Percentiles rank a stretch among this genome's conserved stretches.
Evolutionary conservation across 306 rosid species (phyloP).

Genomic region (Cicer pinnatifidum): DNA sequence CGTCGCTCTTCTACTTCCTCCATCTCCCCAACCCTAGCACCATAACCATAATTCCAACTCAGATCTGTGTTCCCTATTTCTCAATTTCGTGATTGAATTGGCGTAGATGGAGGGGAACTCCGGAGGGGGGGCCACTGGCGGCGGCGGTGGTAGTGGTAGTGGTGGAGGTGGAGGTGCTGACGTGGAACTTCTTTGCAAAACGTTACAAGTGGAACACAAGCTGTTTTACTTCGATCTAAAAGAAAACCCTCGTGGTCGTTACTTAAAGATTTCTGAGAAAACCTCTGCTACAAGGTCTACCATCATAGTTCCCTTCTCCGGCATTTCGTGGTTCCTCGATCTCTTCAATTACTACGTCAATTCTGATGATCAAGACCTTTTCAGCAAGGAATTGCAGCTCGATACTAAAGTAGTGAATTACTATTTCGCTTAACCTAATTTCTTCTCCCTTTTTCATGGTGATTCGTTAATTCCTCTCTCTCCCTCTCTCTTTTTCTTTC

Average conservation of each 20-base stretch:
- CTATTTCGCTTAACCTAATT: neutral
- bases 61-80: constrained; percentile 39
- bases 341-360: constrained; percentile 95
- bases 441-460: neutral
- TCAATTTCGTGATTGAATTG: neutral
- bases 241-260: constrained; percentile 98
- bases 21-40: constrained; percentile 13
- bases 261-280: constrained; percentile 95
- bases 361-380: constrained; percentile 89
- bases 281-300: constrained; percentile 98
- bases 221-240: constrained; percentile 98
- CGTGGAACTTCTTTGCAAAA: constrained; percentile 91
- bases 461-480: neutral
- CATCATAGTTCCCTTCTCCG: constrained; percentile 94
- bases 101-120: constrained; percentile 73
- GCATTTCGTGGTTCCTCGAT: constrained; percentile 98
- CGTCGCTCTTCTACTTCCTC: neutral
- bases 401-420: constrained; percentile 69
- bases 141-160: constrained; percentile 35
- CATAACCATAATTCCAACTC: neutral
- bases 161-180: constrained; percentile 58
- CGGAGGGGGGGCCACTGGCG: constrained; percentile 46
- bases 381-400: constrained; percentile 98
- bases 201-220: constrained; percentile 98
- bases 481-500: neutral